Percentiles rank a stretch among this genome's conserved stretches.
Conservation (phyloP, 768 basidiomycete genomes). For the Boletus eberwhitei region DNA sequence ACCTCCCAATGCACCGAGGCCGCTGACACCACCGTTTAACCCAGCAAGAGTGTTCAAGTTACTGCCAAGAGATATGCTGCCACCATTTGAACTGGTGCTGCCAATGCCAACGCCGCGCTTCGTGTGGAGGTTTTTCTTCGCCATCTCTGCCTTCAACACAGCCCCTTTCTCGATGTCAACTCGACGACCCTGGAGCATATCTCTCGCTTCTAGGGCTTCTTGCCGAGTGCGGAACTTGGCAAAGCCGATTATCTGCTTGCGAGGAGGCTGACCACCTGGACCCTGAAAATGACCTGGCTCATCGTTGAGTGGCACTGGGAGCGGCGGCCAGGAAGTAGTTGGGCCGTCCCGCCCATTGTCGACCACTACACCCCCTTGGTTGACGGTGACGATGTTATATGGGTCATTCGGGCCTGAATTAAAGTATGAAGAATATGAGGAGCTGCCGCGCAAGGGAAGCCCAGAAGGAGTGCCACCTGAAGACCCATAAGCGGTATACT, state of each 20-base stretch:
- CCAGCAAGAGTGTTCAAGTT: conserved; percentile 23
- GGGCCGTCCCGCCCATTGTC: conserved; percentile 72
- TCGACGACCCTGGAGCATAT: conserved; percentile 82
- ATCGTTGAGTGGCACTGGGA: conserved; percentile 30
- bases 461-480: conserved; percentile 36
- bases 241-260: conserved; percentile 98
- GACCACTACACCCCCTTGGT: conserved; percentile 80
- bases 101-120: conserved; percentile 84
- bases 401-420: conserved; percentile 66
- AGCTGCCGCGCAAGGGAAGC: conserved; percentile 34
- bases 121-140: conserved; percentile 98
- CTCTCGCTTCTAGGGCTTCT: conserved; percentile 84
- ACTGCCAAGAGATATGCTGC: conserved; percentile 27
- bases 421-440: conserved; percentile 36
- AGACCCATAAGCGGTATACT: conserved; percentile 70
- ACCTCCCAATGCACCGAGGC: conserved; percentile 25
- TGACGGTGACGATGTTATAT: conserved; percentile 79
- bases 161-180: conserved; percentile 93
- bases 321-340: conserved; percentile 64
- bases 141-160: conserved; percentile 97
- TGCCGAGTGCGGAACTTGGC: conserved; percentile 89
- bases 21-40: conserved; percentile 27
- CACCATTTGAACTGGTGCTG: conserved; percentile 29
- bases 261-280: conserved; percentile 45
- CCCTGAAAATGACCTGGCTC: conserved; percentile 35